Conservation (phyloP, 371 early-diverging fungal species). For the Mucor lusitanicus region DNA sequence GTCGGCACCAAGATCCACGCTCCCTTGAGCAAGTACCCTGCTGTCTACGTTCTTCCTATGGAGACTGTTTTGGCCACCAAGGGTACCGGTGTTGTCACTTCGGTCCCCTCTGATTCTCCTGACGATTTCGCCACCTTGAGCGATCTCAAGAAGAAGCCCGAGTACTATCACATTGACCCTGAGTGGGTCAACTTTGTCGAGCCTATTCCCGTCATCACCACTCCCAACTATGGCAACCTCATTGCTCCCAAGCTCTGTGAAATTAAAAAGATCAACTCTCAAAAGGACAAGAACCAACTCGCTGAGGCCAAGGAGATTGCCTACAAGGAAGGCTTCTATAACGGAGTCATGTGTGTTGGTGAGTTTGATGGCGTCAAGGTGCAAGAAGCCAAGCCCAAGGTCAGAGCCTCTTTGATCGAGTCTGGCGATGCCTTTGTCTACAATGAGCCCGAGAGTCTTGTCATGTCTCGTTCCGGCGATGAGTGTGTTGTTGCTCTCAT, state of each 20-base stretch:
- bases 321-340: constrained; percentile 98
- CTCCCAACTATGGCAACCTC: constrained; percentile 85
- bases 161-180: constrained; percentile 85
- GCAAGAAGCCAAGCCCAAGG: constrained; percentile 90
- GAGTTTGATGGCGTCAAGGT: constrained; percentile 82
- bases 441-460: constrained; percentile 96
- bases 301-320: constrained; percentile 93
- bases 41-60: constrained; percentile 96
- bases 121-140: constrained; percentile 91
- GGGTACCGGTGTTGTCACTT: constrained; percentile 98
- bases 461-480: constrained; percentile 97
- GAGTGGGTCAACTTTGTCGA: constrained; percentile 88
- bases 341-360: constrained; percentile 88
- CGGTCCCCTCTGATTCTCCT: constrained; percentile 98
- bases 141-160: constrained; percentile 93
- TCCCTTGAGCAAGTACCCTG: constrained; percentile 77
- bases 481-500: constrained; percentile 98
- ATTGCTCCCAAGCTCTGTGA: constrained; percentile 85
- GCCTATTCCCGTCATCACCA: constrained; percentile 86
- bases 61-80: constrained; percentile 93
- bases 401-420: constrained; percentile 76
- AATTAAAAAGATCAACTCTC: constrained; percentile 91
- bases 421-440: constrained; percentile 82
- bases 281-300: constrained; percentile 91
- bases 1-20: constrained; percentile 92